phyloP scores from a whole-genome alignment of 139 green algal species.

The Tetradesmus lagerheimii region DNA sequence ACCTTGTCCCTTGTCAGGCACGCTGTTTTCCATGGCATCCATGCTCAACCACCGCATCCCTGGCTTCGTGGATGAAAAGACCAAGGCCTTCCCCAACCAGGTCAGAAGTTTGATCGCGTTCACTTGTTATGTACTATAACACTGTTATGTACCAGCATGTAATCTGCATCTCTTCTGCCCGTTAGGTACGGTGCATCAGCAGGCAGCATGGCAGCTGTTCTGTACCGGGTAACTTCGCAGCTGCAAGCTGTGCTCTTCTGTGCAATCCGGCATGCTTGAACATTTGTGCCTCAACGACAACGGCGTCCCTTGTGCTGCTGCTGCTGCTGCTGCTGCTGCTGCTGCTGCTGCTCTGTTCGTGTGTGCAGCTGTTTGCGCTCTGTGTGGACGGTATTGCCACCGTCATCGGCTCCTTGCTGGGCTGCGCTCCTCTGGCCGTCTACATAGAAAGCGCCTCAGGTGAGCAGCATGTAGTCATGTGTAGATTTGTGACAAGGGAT shows the following conservation, averaged over 20 bases:
- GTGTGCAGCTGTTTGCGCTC: constrained; percentile 18
- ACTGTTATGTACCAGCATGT: not conserved
- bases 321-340: not conserved
- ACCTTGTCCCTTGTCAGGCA: not conserved
- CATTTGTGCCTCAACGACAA: no score
- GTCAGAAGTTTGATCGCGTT: not conserved
- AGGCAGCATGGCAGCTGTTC: no score
- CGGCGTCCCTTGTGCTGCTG: no score
- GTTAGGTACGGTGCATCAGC: no score
- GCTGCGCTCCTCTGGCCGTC: constrained; percentile 53
- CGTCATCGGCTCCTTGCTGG: constrained; percentile 44
- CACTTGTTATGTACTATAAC: not conserved
- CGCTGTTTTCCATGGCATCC: constrained; percentile 82
- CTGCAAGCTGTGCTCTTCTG: no score
- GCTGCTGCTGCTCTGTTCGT: not conserved
- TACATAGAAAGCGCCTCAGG: constrained; percentile 78
- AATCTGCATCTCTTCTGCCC: no score
- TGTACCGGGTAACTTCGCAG: no score
- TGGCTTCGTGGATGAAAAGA: constrained; percentile 71
- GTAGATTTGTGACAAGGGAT: no score
- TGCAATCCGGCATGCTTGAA: no score
- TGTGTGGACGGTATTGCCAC: constrained; percentile 48
- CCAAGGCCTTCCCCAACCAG: constrained; percentile 49
- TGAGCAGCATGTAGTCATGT: not conserved
- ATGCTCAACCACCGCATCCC: constrained; percentile 71